Conservation (phyloP, 2,329 filamentous ascomycete genomes). For the Penicillium janthinellum region DNA sequence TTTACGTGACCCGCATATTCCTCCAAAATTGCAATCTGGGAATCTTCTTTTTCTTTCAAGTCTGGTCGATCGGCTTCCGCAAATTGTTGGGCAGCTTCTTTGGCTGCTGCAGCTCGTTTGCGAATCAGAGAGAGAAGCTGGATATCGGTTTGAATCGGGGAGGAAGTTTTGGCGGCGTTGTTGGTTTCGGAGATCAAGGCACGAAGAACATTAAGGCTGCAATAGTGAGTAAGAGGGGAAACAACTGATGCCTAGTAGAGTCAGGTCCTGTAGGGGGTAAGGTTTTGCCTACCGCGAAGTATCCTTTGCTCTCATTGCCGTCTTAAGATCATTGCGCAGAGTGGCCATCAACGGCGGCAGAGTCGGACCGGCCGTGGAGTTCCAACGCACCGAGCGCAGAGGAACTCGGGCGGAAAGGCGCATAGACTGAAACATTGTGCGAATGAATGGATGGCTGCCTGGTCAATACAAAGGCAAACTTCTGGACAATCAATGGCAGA, state of each 20-base stretch:
- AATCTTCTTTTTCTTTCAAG: conserved; percentile 49
- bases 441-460: not conserved
- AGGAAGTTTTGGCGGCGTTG: conserved; percentile 50
- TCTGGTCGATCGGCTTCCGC: conserved; percentile 45
- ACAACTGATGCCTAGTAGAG: no score
- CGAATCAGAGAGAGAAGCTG: conserved; percentile 50
- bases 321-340: conserved; percentile 50
- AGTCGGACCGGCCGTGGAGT: conserved; percentile 40
- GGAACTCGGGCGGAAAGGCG: conserved; percentile 32
- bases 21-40: conserved; percentile 47
- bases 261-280: no score
- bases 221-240: not conserved
- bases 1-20: conserved; percentile 48
- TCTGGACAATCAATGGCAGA: not conserved
- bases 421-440: conserved; percentile 37
- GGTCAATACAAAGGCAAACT: not conserved
- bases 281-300: conserved; percentile 40
- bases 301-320: conserved; percentile 54
- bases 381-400: conserved; percentile 40
- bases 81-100: conserved; percentile 47
- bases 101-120: conserved; percentile 44
- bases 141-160: conserved; percentile 50
- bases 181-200: conserved; percentile 53
- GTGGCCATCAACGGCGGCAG: conserved; percentile 48
- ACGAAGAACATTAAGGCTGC: conserved; percentile 51